These are phyloP conservation scores for Alternaria tenuissima DNA, from an alignment of 2,329 filamentous ascomycete genomes.

Conservation along the genomic window DNA sequence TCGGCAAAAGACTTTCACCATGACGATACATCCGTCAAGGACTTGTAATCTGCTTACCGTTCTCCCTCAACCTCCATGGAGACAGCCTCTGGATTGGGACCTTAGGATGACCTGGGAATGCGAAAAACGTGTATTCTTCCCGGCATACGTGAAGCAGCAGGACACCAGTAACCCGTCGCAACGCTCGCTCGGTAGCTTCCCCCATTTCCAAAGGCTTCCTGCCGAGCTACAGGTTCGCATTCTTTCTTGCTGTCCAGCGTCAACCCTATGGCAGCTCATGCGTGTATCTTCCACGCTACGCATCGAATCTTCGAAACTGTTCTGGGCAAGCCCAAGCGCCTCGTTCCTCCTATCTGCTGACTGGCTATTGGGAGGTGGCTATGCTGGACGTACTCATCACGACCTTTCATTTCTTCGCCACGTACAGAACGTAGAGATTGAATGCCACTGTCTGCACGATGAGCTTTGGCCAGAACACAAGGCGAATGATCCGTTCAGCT, in stretches of 20 bases:
- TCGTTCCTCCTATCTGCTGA: constrained; percentile 7
- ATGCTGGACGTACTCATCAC: constrained; percentile 16
- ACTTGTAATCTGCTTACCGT: background rate
- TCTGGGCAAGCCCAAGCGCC: constrained; percentile 19
- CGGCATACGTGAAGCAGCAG: background rate
- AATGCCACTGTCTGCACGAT: constrained; percentile 10
- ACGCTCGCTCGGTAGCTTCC: background rate
- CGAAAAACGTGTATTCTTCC: background rate
- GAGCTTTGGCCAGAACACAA: background rate
- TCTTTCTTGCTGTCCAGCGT: constrained; percentile 19
- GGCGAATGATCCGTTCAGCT: background rate
- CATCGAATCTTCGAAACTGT: constrained; percentile 28
- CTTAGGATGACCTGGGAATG: background rate
- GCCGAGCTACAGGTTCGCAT: constrained; percentile 25
- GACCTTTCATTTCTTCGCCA: constrained; percentile 21
- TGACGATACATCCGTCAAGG: background rate
- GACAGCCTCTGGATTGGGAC: background rate
- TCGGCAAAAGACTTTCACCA: background rate
- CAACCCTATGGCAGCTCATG: constrained; percentile 29
- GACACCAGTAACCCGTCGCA: background rate
- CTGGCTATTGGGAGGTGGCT: constrained; percentile 22
- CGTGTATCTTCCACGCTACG: constrained; percentile 18
- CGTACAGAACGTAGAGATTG: constrained; percentile 25
- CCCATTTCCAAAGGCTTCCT: constrained; percentile 17
- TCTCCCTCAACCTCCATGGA: background rate